These are phyloP conservation scores for Scutellaria barbata DNA, from an alignment of 257 asterid genomes.

Conservation along the genomic window DNA sequence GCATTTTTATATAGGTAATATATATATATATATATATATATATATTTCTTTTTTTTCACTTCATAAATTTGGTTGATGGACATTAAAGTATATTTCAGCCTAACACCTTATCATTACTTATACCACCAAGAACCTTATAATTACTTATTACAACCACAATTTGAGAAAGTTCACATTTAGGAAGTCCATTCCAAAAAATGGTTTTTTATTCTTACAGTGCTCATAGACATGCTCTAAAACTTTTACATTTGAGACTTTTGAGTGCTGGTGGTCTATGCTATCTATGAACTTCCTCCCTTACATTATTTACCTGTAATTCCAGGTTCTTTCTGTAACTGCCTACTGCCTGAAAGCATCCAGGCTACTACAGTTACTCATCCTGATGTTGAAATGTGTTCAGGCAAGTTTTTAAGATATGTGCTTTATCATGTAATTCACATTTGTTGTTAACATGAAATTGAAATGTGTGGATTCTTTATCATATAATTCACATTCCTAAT, in stretches of 20 bases:
- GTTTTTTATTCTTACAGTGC: not conserved
- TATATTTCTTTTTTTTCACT: no score
- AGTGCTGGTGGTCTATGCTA: conserved; percentile 18
- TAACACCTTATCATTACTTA: no score
- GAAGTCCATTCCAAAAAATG: not conserved
- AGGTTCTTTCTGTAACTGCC: conserved; percentile 92
- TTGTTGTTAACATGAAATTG: not conserved
- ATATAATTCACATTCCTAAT: not conserved
- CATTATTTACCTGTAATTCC: conserved; percentile 38
- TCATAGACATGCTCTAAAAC: not conserved
- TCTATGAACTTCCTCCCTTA: conserved; percentile 10
- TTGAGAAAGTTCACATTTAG: not conserved
- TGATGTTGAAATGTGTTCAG: conserved; percentile 65
- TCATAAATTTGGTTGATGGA: no score
- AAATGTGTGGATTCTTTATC: not conserved
- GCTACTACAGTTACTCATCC: conserved; percentile 65
- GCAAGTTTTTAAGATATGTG: conserved; percentile 41
- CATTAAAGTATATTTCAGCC: no score
- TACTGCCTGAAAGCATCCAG: conserved; percentile 85
- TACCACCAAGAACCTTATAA: no score
- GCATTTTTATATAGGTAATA: no score
- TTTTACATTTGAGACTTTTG: not conserved
- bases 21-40: no score
- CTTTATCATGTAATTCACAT: conserved; percentile 4
- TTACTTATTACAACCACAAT: not conserved